phyloP scores from a whole-genome alignment of 192 early-diverging fungal species.

The Diversispora epigaea region DNA sequence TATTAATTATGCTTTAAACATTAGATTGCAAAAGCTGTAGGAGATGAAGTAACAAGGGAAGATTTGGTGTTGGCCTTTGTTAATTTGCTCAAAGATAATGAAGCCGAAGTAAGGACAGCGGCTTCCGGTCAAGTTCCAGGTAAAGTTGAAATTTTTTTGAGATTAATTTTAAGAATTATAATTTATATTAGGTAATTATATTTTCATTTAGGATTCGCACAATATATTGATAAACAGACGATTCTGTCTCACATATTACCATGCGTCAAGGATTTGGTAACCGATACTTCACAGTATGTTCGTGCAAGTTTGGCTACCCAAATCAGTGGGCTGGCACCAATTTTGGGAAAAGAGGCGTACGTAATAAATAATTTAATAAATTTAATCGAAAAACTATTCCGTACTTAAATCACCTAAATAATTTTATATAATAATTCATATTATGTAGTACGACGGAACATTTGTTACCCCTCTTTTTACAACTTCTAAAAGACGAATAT shows the following conservation, averaged over 20 bases:
- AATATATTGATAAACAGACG: constrained; percentile 75
- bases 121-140: constrained; percentile 90
- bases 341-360: constrained; percentile 89
- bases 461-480: constrained; percentile 92
- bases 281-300: constrained; percentile 96
- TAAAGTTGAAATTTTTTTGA: constrained; percentile 31
- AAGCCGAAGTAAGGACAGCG: constrained; percentile 96
- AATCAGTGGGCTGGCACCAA: constrained; percentile 92
- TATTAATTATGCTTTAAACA: neutral
- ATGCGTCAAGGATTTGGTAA: constrained; percentile 90
- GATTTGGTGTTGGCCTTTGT: constrained; percentile 87
- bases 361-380: constrained; percentile 33
- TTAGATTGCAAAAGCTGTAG: constrained; percentile 80
- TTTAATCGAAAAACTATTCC: neutral
- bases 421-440: neutral
- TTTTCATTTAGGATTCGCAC: constrained; percentile 49
- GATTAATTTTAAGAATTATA: neutral
- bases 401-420: neutral
- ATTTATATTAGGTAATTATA: neutral
- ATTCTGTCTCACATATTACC: constrained; percentile 81
- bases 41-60: constrained; percentile 74
- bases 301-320: constrained; percentile 93
- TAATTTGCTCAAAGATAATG: constrained; percentile 87
- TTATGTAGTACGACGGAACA: constrained; percentile 82
- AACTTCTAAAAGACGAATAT: constrained; percentile 95